phyloP scores from a whole-genome alignment of 1,284 basidiomycete species.

The Agroathelia rolfsii region DNA sequence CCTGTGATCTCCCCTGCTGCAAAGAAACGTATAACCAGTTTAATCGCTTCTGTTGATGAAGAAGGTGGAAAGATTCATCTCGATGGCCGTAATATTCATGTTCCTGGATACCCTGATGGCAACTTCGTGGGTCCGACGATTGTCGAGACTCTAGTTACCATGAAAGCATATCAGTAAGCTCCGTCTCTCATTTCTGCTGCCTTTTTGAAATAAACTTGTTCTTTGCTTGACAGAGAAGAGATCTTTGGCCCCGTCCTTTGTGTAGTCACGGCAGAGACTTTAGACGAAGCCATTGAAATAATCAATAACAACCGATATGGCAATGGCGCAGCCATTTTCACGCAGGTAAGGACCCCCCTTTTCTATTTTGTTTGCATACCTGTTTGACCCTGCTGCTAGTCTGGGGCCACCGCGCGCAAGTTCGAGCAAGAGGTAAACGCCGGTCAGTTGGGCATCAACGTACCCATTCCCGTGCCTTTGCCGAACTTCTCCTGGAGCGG shows the following conservation, averaged over 20 bases:
- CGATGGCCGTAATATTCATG: constrained; percentile 47
- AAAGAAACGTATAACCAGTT: constrained; percentile 45
- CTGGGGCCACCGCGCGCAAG: constrained; percentile 59
- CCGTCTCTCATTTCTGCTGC: constrained; percentile 8
- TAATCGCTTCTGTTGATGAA: constrained; percentile 50
- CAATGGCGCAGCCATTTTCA: constrained; percentile 68
- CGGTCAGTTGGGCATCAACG: constrained; percentile 68
- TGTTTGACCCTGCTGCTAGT: too few species aligned
- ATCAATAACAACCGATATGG: constrained; percentile 61
- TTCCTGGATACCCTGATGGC: constrained; percentile 53
- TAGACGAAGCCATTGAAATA: constrained; percentile 60
- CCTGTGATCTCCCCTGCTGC: constrained; percentile 63
- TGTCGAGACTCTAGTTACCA: constrained; percentile 58
- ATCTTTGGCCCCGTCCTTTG: constrained; percentile 92
- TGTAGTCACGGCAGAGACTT: constrained; percentile 63
- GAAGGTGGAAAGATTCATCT: constrained; percentile 62
- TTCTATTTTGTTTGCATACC: too few species aligned
- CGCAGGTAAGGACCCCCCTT: too few species aligned
- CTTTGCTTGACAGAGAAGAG: constrained; percentile 55
- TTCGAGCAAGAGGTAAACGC: constrained; percentile 62
- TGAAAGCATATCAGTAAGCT: constrained; percentile 82
- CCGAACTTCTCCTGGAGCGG: constrained; percentile 66
- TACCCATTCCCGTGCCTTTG: constrained; percentile 55
- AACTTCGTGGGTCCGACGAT: constrained; percentile 71
- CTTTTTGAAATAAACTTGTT: constrained; percentile 30